These are phyloP conservation scores for Cordyceps sp. DNA, from an alignment of 2,329 filamentous ascomycete genomes.

Conservation along the genomic window DNA sequence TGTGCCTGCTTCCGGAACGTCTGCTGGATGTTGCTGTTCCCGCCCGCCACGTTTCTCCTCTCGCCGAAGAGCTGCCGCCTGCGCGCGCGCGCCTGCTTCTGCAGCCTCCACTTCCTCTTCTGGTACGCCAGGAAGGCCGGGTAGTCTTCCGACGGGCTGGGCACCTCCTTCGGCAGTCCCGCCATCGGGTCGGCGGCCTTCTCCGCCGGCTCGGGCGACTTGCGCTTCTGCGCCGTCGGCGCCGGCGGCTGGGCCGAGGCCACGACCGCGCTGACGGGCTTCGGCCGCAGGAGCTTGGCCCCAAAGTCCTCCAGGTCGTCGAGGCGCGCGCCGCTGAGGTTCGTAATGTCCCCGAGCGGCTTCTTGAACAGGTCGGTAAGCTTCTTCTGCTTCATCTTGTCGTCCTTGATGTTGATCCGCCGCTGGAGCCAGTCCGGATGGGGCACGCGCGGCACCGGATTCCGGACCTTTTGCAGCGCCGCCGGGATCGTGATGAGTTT, in stretches of 20 bases:
- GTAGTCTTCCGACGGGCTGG: constrained; percentile 74
- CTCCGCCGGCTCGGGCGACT: constrained; percentile 52
- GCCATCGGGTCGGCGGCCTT: constrained; percentile 61
- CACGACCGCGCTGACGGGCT: constrained; percentile 35
- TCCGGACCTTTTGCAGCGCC: constrained; percentile 83
- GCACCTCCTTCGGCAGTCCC: constrained; percentile 68
- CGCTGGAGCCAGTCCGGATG: constrained; percentile 96
- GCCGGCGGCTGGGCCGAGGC: constrained; percentile 35
- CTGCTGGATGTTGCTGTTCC: constrained; percentile 45
- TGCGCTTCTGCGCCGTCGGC: constrained; percentile 46
- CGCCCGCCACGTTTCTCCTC: constrained; percentile 33
- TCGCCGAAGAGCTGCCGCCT: constrained; percentile 89
- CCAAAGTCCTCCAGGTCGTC: constrained; percentile 75
- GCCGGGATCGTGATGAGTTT: constrained; percentile 98
- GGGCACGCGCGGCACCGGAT: constrained; percentile 81
- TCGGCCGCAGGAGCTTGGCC: constrained; percentile 48
- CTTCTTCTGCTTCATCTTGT: constrained; percentile 97
- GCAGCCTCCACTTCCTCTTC: constrained; percentile 97
- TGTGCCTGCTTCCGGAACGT: constrained; percentile 87
- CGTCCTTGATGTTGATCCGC: constrained; percentile 86
- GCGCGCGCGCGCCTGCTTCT: constrained; percentile 74
- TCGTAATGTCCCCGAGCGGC: constrained; percentile 56
- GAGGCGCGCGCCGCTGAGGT: constrained; percentile 38
- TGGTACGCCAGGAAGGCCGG: constrained; percentile 79
- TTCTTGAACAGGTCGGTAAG: constrained; percentile 77